A percentile compares a stretch with the other conserved stretches of the same genome.
These are phyloP conservation scores for Neurospora sp. DNA, from an alignment of 495 filamentous ascomycete species.

Conservation along the genomic window DNA sequence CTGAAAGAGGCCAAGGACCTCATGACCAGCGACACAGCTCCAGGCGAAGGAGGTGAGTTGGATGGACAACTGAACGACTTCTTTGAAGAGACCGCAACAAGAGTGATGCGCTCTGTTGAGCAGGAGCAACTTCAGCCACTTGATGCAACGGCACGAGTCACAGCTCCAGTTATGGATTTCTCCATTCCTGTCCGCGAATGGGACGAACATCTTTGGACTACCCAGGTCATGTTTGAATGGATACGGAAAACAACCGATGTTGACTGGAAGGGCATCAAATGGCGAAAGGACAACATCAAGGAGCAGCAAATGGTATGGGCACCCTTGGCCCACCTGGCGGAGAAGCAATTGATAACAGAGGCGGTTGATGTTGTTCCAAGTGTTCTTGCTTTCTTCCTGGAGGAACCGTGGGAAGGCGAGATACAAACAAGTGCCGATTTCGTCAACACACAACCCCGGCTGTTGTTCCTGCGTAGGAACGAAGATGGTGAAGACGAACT, in stretches of 20 bases:
- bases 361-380: slow-evolving; percentile 24
- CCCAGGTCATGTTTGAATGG: slow-evolving; percentile 19
- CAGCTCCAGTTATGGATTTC: slow-evolving; percentile 53
- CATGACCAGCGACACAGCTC: slow-evolving; percentile 13
- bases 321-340: slow-evolving; percentile 30
- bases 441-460: slow-evolving; percentile 42
- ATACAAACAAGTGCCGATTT: slow-evolving; percentile 30
- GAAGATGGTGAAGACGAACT: slow-evolving; percentile 39
- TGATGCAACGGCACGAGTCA: slow-evolving; percentile 46
- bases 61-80: slow-evolving; percentile 30
- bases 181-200: slow-evolving; percentile 47
- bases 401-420: slow-evolving; percentile 6
- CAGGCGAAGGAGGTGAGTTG: slow-evolving; percentile 12
- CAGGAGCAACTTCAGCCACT: slow-evolving; percentile 53
- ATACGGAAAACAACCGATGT: slow-evolving; percentile 16
- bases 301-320: slow-evolving; percentile 40
- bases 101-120: slow-evolving; percentile 35
- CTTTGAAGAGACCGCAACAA: slow-evolving; percentile 36
- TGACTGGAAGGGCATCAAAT: slow-evolving; percentile 23
- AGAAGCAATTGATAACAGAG: slow-evolving; percentile 15
- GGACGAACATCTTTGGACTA: slow-evolving; percentile 23
- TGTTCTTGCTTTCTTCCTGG: slow-evolving; percentile 15
- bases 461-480: slow-evolving; percentile 40
- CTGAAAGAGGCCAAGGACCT: slow-evolving; percentile 11
- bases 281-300: slow-evolving; percentile 30